Evolutionary conservation across 2,329 filamentous ascomycete species (phyloP), one percentile per base, ranked within the genome.

Genomic region (Ophiocordyceps robertsii): DNA sequence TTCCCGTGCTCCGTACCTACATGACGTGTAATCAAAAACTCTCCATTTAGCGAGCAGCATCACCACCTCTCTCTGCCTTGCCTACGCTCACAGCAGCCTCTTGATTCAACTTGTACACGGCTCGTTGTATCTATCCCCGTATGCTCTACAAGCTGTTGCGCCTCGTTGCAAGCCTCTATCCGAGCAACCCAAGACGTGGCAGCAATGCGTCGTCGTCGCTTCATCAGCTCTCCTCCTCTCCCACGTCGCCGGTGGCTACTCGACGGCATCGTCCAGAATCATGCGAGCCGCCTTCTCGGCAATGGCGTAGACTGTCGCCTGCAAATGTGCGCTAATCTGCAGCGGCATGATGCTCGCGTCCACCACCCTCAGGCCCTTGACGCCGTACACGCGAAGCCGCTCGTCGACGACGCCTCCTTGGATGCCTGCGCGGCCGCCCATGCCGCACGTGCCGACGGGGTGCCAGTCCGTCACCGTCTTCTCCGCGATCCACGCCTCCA

Each of bases 401-500:
- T 51, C 49, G 35, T 56, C 53, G 1, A 57, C 55, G 17, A 57
- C 52, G 5, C 61, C 61, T 0, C 51, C 57, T 11, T 45, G 29
- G 8, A 59, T 53, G 3, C 56, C 57, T 11, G 46, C 53, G 0
- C 44, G 48, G 2, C 57, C 54, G 8, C 58, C 57, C 56, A 63
- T 58, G 38, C 46, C 53, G 19, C 57, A 64, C 4, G 54, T 62
- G 12, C 61, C 60, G 14, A 58, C 59, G 1, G 67, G 66, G 46
- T 73, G 69, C 53, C 54, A 59, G 16, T 60, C 56, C 0, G 54
- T 57, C 11, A 58, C 51, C 1, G 57, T 59, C 31, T 56, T 51
- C 9, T 53, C 41, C 1, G 44, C 43, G 4, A 62, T 54, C 54
- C 58, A 59, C 6, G 53, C 48, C 2, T 40, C 39, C 2, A 58